Base-by-base conservation (phyloP, 768 basidiomycete species). In the Russula earlei region DNA sequence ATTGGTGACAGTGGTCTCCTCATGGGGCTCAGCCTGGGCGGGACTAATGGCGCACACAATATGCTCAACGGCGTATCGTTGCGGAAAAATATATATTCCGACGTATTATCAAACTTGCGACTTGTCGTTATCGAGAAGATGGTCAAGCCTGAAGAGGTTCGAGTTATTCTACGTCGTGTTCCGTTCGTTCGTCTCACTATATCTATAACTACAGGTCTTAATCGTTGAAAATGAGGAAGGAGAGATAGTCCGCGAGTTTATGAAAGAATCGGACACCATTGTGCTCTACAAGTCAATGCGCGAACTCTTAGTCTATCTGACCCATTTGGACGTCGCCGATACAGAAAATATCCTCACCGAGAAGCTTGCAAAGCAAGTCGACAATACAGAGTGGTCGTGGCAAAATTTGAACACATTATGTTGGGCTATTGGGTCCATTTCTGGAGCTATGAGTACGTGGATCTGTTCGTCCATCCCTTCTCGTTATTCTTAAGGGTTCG, bases 201-300 rank as follows among this genome's bases (percentile, higher is more conserved):
- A 5, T 56, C 12, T 17, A 52, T 41, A 5, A 56, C 12, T 17
- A 52, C 41, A 97, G 93, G 94, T 98, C 7, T 76, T 99, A 46
- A 94, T 98, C 62, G 96, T 97, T 24, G 96, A 98, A 72, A 98
- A 99, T 66, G 96, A 99, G 60, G 96, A 99, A 70, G 96, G 96
- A 56, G 96, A 99, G 76, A 96, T 98, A 59, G 96, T 99, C 11
- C 84, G 96, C 59, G 96, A 99, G 70, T 97, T 97, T 71, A 91
- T 97, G 91, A 91, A 98, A 75, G 96, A 99, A 74, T 85, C 76
- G 66, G 96, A 99, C 68, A 99, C 96, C 42, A 98, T 98, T 64
- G 94, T 97, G 22, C 77, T 99, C 29, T 99, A 98, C 79, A 99
- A 98, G 77, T 87, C 87, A 34, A 97, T 99, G 94, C 85, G 95